Conservation (phyloP, 768 basidiomycete genomes). For the Tephrocybe sp. region DNA sequence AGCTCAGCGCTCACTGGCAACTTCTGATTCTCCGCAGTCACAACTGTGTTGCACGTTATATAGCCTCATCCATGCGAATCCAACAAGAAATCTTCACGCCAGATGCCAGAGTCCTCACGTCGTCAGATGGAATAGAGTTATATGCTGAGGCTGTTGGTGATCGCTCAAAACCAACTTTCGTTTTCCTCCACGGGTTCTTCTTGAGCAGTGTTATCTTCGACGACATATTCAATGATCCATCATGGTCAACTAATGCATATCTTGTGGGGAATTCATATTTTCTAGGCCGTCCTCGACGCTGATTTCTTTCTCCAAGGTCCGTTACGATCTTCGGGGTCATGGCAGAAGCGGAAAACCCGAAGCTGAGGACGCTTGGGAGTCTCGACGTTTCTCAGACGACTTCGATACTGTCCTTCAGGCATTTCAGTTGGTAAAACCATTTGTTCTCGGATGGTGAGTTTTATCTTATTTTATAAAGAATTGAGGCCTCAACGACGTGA, state of each 20-base stretch:
- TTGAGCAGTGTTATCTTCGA: constrained; percentile 33
- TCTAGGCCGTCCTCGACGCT: background rate
- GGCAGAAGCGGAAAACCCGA: constrained; percentile 29
- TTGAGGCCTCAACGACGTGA: background rate
- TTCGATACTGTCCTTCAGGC: constrained; percentile 29
- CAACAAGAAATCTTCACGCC: constrained; percentile 3
- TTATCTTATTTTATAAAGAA: background rate
- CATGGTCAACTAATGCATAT: constrained; percentile 26
- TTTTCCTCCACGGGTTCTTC: constrained; percentile 39
- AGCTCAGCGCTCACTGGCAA: no score
- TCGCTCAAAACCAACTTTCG: constrained; percentile 32
- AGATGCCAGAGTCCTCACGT: constrained; percentile 22
- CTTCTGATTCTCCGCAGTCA: no score
- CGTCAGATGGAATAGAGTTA: constrained; percentile 38
- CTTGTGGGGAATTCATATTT: constrained; percentile 20
- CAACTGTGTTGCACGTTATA: background rate
- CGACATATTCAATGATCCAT: constrained; percentile 31
- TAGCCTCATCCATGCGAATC: constrained; percentile 5
- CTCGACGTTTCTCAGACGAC: constrained; percentile 28
- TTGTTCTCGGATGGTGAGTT: constrained; percentile 30
- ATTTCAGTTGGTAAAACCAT: constrained; percentile 27
- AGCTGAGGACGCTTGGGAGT: constrained; percentile 24
- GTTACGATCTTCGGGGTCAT: constrained; percentile 35
- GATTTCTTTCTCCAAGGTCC: constrained; percentile 20
- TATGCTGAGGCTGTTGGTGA: constrained; percentile 38